A percentile compares a stretch with the other conserved stretches of the same genome.
These are phyloP conservation scores for Lentinus brumalis DNA, from an alignment of 768 basidiomycete genomes.

Conservation along the genomic window DNA sequence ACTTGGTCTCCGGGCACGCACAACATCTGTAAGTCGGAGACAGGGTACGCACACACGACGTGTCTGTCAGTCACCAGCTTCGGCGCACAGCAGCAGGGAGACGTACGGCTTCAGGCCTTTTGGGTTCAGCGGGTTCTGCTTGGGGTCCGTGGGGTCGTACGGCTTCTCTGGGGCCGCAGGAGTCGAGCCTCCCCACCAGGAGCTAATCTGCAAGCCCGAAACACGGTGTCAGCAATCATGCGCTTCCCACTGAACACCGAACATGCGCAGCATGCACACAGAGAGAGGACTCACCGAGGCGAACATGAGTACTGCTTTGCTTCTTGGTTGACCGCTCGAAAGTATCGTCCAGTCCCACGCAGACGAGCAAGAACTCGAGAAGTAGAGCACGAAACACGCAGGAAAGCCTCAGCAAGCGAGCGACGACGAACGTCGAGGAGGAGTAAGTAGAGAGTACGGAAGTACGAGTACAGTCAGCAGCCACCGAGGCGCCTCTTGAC, in stretches of 20 bases:
- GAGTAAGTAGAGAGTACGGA: too few species aligned
- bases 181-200: constrained; percentile 28
- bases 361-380: too few species aligned
- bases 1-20: constrained; percentile 93
- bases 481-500: too few species aligned
- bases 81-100: too few species aligned
- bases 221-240: neutral
- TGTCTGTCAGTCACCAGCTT: too few species aligned
- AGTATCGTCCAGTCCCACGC: too few species aligned
- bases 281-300: neutral
- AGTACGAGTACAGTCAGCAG: too few species aligned
- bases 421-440: too few species aligned
- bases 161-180: constrained; percentile 25
- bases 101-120: constrained; percentile 93
- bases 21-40: constrained; percentile 67
- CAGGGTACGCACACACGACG: too few species aligned
- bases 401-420: too few species aligned
- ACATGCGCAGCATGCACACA: neutral
- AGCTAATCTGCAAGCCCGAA: constrained; percentile 19
- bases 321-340: too few species aligned
- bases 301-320: neutral
- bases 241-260: neutral
- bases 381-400: too few species aligned
- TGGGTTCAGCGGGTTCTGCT: constrained; percentile 82
- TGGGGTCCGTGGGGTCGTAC: constrained; percentile 64